phyloP scores from a whole-genome alignment of 371 early-diverging fungal genomes.

The Cokeromyces recurvatus region DNA sequence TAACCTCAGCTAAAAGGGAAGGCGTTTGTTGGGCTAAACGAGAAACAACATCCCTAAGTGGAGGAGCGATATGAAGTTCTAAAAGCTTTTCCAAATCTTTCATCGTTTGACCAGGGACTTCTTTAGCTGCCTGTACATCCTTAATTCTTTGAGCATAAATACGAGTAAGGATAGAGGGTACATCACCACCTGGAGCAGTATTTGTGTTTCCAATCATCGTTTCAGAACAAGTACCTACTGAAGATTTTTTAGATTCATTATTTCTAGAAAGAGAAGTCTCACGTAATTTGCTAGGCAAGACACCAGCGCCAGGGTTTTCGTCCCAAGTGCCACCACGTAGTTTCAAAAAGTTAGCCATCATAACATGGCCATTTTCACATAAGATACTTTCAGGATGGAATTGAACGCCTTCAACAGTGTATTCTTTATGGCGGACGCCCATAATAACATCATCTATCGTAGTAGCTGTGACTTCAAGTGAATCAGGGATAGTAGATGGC shows the following conservation, averaged over 20 bases:
- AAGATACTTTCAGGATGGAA: conserved; percentile 97
- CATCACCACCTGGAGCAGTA: conserved; percentile 3
- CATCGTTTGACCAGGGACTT: conserved; percentile 69
- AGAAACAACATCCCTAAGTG: conserved; percentile 69
- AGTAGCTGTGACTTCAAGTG: conserved; percentile 79
- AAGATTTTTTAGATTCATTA: conserved; percentile 34
- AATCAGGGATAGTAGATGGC: conserved; percentile 76
- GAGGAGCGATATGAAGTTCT: conserved; percentile 70
- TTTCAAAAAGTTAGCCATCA: conserved; percentile 85
- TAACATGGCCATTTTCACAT: conserved; percentile 80
- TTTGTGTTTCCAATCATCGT: too few species aligned
- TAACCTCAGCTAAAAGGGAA: conserved; percentile 93
- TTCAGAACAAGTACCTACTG: conserved; percentile 9
- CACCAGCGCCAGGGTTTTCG: conserved; percentile 55
- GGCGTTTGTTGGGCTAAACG: conserved; percentile 56
- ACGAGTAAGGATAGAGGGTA: conserved; percentile 56
- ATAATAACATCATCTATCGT: conserved; percentile 86
- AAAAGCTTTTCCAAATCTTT: conserved; percentile 67
- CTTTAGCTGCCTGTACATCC: conserved; percentile 72
- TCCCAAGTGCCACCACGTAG: conserved; percentile 88
- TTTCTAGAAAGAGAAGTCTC: conserved; percentile 3
- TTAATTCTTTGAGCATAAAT: conserved; percentile 75
- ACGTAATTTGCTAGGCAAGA: conserved; percentile 27
- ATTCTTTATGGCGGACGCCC: conserved; percentile 90
- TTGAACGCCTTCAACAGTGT: conserved; percentile 92